Base-by-base conservation (phyloP, 805 yeast species). In the Ogataea nitratoaversa region DNA sequence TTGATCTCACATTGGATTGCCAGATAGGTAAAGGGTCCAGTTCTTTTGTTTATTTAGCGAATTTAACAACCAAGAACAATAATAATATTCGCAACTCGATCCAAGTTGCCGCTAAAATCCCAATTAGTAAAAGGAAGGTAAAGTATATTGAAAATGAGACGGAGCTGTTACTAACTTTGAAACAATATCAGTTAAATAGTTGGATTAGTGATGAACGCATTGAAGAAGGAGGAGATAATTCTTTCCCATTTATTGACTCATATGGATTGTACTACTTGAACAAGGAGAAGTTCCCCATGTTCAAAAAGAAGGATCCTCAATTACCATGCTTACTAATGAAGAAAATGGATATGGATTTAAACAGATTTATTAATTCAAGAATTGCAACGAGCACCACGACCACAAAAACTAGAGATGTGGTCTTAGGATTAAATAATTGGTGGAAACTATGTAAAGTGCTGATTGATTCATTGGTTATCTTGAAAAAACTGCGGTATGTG, bases 401-500 rank as follows among this genome's bases (percentile, higher is more conserved):
- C 8, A 23, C 20, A n/a, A 35, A 30, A 33, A 44, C 16, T 31
- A 37, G 36, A n/a, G 39, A 35, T 5, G 9, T 56, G 5, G 52
- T 43, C 6, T 47, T 66, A 12, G 60, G 62, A 1, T 12, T 38
- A 1, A 31, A 41, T 1, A 32, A 41, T 11, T 68, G 70, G 69
- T 65, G 65, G 64, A 41, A 40, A 20, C 43, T 68, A 5, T 57
- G 59, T 3, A 43, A 43, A 9, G 47, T 56, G 7, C 46, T 68
- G 16, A 14, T 63, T 1, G 42, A 49, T 34, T 55, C 57, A 4
- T 44, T 67, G 3, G 20, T 34, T 2, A 47, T 61, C 1, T 38
- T 69, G 19, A 45, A 46, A 31, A 48, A 52, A 3, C 40, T 63
- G 19, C 48, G 57, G 4, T 46, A 65, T 20, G 67, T 74, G 13